Evolutionary conservation across 2,329 filamentous ascomycete genomes (phyloP).

Genomic region (Cordyceps cateniannulata): DNA sequence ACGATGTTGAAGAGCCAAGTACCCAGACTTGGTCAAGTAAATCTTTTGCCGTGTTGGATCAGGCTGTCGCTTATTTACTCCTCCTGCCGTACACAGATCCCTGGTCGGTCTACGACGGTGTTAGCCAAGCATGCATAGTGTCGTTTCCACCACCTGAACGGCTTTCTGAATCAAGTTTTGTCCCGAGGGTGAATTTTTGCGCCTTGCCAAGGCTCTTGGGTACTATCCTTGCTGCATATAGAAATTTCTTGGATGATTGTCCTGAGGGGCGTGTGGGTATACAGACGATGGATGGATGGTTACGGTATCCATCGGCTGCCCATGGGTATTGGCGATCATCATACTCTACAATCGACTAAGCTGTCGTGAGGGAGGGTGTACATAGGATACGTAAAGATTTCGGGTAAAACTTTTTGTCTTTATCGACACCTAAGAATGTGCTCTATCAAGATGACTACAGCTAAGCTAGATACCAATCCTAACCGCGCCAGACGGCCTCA

Average conservation of each 20-base stretch:
- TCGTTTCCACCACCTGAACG: neutral
- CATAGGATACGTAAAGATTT: neutral
- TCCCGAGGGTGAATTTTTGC: neutral
- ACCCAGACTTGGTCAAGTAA: too few species aligned
- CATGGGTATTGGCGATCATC: neutral
- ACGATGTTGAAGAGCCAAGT: too few species aligned
- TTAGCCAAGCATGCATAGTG: neutral
- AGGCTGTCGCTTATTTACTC: neutral
- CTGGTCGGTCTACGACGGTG: constrained; percentile 1
- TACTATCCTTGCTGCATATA: neutral
- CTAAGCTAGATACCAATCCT: neutral
- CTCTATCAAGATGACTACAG: neutral
- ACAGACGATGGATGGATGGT: neutral
- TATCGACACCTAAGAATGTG: neutral
- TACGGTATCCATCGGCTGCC: neutral
- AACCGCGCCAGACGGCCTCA: constrained; percentile 30
- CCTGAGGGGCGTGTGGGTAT: neutral
- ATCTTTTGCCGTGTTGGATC: neutral
- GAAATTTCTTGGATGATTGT: neutral
- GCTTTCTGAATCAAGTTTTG: neutral
- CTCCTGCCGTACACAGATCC: neutral
- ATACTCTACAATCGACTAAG: neutral
- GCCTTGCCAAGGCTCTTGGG: neutral
- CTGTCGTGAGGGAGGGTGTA: neutral
- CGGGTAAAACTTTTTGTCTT: neutral